These are phyloP conservation scores for Fusarium subglutinans DNA, from an alignment of 2,329 filamentous ascomycete genomes.

Conservation along the genomic window DNA sequence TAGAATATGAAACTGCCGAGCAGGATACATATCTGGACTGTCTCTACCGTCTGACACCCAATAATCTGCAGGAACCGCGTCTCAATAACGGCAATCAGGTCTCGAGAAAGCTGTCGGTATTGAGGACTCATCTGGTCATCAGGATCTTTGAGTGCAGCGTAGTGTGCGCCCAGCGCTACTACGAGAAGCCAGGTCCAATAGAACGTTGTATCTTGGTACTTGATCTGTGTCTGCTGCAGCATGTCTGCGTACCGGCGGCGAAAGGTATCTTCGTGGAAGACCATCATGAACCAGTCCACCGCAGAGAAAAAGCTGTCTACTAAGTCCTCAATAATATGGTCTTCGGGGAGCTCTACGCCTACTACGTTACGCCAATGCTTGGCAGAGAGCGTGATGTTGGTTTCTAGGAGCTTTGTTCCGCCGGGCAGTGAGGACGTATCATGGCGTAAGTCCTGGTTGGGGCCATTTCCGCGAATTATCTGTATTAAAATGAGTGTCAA, in stretches of 20 bases:
- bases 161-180: background rate
- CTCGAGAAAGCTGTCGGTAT: background rate
- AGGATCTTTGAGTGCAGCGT: background rate
- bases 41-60: background rate
- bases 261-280: background rate
- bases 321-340: fast-evolving
- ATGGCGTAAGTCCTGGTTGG: background rate
- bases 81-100: background rate
- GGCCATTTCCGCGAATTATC: background rate
- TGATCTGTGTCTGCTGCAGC: background rate
- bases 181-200: background rate
- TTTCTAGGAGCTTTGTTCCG: background rate
- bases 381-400: background rate
- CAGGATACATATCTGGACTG: background rate
- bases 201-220: background rate
- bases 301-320: background rate
- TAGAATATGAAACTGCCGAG: background rate
- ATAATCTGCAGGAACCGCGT: background rate
- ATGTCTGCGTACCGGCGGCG: fast-evolving
- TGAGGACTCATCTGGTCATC: background rate
- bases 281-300: background rate
- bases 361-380: background rate
- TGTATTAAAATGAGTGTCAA: fast-evolving
- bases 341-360: background rate
- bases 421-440: background rate